Evolutionary conservation across 2,329 filamentous ascomycete species (phyloP), one percentile per base, ranked within the genome.

Genomic region (Ophiosphaerella korrae): DNA sequence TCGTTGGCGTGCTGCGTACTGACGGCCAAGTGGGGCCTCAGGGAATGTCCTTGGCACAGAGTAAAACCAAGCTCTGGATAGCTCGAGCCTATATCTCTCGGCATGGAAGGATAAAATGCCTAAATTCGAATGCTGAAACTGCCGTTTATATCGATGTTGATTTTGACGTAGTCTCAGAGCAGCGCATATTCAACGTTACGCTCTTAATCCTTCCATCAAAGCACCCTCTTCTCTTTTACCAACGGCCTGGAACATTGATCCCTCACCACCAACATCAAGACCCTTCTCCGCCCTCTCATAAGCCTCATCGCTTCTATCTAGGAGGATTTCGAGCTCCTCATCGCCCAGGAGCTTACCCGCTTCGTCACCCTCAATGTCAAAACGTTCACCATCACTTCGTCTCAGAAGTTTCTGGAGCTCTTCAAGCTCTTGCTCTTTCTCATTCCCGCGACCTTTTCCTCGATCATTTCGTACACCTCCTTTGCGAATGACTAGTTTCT

Each of bases 401-500:
- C 75, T 67, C 24, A 82, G 53, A 51, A 81, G 53, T 44, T 64
- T 68, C 65, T 78, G 77, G 60, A 82, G 52, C 55, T 81, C 79
- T 24, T 78, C 74, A 45, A 80, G 69, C 44, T 80, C 78, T 18
- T 75, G 77, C 13, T 75, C 70, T 41, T 69, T 72, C 9, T 71
- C 70, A n/a, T 53, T 23, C 29, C 67, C 52, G 40, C 55, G 52
- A 7, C 63, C 86, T 86, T 33, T 88, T 76, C 81, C 54, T 80
- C 82, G 21, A 89, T 77, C 54, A 40, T 70, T 92, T 82, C 18
- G 82, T 55, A 84, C 45, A 67, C 77, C 36, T 78, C 93, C 93
- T 71, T 97, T 97, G 54, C 93, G 89, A 66, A 99, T 99, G 6
- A 99, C 91, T 0, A 99, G 80, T 69, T 97, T 96, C 71, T 99